Percentiles rank a stretch among this genome's conserved stretches.
These are phyloP conservation scores for Boletus sp. DNA, from an alignment of 1,284 basidiomycete species.

Conservation along the genomic window DNA sequence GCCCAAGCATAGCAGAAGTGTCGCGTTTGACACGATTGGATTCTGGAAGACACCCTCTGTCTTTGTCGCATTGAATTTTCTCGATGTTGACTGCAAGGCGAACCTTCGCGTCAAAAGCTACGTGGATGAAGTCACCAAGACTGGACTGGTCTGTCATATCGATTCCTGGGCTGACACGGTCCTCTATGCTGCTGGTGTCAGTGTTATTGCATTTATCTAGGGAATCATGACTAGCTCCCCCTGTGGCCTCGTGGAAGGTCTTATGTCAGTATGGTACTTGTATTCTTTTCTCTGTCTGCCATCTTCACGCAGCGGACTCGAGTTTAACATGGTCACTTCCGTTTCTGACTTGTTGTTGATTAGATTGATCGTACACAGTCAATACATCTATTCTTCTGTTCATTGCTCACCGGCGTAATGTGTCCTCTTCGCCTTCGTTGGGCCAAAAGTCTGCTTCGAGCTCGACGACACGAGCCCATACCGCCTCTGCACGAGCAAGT, in stretches of 20 bases:
- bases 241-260: background rate
- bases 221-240: background rate
- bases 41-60: slow-evolving; percentile 26
- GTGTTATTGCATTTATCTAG: slow-evolving; percentile 26
- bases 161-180: slow-evolving; percentile 25
- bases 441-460: slow-evolving; percentile 69
- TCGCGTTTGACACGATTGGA: slow-evolving; percentile 12
- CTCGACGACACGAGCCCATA: slow-evolving; percentile 62
- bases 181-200: slow-evolving; percentile 21
- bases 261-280: background rate
- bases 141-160: slow-evolving; percentile 22
- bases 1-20: slow-evolving; percentile 3
- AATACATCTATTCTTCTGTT: background rate
- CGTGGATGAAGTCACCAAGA: slow-evolving; percentile 21
- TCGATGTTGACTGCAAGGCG: slow-evolving; percentile 18
- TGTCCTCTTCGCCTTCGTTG: slow-evolving; percentile 30
- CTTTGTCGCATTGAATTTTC: slow-evolving; percentile 25
- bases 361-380: too few relatives aligned
- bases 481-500: slow-evolving; percentile 47
- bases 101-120: slow-evolving; percentile 24
- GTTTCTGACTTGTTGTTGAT: too few relatives aligned
- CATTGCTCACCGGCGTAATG: slow-evolving; percentile 2
- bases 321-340: background rate
- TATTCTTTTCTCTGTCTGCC: too few relatives aligned
- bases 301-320: background rate